phyloP scores from a whole-genome alignment of 768 basidiomycete species.

The Boletus subparvulus region DNA sequence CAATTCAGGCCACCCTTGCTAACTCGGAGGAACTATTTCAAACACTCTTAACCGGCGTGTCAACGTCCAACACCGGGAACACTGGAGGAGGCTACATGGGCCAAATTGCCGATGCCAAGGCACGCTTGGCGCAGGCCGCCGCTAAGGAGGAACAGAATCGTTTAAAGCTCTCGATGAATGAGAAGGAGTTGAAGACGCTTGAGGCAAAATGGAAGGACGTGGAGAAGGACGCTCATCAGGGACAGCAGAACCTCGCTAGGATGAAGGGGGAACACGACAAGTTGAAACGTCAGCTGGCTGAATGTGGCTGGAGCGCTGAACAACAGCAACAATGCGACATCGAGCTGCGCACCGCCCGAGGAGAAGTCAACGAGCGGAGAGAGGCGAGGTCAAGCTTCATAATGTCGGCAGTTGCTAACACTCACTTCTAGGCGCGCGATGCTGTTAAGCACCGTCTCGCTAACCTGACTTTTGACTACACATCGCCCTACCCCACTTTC shows the following conservation, averaged over 20 bases:
- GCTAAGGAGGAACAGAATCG: conserved; percentile 85
- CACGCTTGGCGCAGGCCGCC: conserved; percentile 67
- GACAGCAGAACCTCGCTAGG: conserved; percentile 62
- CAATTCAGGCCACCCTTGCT: conserved; percentile 56
- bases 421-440: conserved; percentile 60
- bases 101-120: conserved; percentile 84
- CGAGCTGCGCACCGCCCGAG: conserved; percentile 51
- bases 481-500: conserved; percentile 73
- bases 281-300: conserved; percentile 49
- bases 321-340: conserved; percentile 61
- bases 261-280: conserved; percentile 59
- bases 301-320: conserved; percentile 74
- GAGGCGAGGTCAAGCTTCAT: conserved; percentile 49
- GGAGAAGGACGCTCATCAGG: conserved; percentile 79
- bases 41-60: conserved; percentile 88
- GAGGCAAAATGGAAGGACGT: conserved; percentile 80
- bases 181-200: conserved; percentile 76
- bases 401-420: conserved; percentile 8
- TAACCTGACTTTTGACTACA: conserved; percentile 80
- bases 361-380: conserved; percentile 51
- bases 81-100: conserved; percentile 94
- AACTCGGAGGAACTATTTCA: conserved; percentile 92
- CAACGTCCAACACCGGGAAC: conserved; percentile 62
- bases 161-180: conserved; percentile 69
- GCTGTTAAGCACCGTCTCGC: conserved; percentile 62